phyloP scores from a whole-genome alignment of 1,139 yeast species.

The Citeromyces siamensis region DNA sequence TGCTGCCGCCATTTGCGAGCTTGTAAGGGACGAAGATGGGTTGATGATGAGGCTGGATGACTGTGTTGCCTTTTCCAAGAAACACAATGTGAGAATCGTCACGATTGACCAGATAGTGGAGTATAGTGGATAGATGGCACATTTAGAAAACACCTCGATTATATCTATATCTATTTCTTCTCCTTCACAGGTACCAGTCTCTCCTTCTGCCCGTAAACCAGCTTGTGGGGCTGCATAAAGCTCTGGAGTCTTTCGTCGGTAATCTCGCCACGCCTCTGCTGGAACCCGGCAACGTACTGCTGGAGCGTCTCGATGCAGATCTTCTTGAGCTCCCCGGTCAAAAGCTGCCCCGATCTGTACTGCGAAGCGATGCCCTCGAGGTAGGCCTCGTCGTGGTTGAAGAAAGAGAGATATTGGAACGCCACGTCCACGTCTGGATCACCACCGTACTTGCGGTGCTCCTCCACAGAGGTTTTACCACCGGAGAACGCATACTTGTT shows the following conservation, averaged over 20 bases:
- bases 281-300: constrained; percentile 70
- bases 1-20: constrained; percentile 88
- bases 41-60: constrained; percentile 91
- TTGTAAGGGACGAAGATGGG: constrained; percentile 90
- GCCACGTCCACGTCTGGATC: constrained; percentile 95
- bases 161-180: constrained; percentile 12
- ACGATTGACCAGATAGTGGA: constrained; percentile 70
- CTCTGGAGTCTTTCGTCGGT: constrained; percentile 52
- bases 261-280: constrained; percentile 58
- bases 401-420: constrained; percentile 83
- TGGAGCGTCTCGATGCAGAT: constrained; percentile 73
- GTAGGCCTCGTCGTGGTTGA: constrained; percentile 78
- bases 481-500: constrained; percentile 97
- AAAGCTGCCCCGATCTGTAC: constrained; percentile 70
- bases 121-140: constrained; percentile 9
- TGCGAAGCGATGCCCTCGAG: constrained; percentile 48
- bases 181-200: constrained; percentile 56
- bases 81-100: constrained; percentile 56
- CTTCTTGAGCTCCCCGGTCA: constrained; percentile 92
- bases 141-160: not conserved
- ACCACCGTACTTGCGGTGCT: constrained; percentile 85
- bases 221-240: constrained; percentile 80
- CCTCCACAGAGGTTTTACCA: constrained; percentile 79
- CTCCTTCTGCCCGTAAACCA: constrained; percentile 61
- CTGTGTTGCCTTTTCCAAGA: constrained; percentile 57